Conservation (phyloP, 768 basidiomycete species). For the Scleroderma citrinum region DNA sequence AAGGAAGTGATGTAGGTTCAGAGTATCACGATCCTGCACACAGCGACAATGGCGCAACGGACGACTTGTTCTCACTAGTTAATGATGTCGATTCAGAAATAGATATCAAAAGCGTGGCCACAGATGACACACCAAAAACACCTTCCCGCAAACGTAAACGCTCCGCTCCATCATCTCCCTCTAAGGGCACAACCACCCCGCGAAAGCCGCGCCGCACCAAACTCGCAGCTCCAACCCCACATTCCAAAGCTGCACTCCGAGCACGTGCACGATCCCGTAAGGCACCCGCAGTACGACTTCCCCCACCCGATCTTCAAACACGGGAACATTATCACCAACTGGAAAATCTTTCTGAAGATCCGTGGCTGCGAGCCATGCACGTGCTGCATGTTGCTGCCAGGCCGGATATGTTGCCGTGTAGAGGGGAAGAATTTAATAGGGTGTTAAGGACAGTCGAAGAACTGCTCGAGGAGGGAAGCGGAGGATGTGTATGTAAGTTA, state of each 20-base stretch:
- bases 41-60: constrained; percentile 12
- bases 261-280: constrained; percentile 35
- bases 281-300: constrained; percentile 28
- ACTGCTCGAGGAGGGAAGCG: constrained; percentile 85
- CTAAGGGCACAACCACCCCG: constrained; percentile 25
- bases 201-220: constrained; percentile 33
- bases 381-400: constrained; percentile 89
- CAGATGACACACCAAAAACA: constrained; percentile 38
- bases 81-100: constrained; percentile 16
- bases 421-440: constrained; percentile 77
- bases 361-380: constrained; percentile 86
- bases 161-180: constrained; percentile 17
- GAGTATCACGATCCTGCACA: constrained; percentile 14
- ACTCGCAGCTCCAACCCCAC: constrained; percentile 63
- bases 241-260: constrained; percentile 63
- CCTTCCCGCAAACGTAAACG: constrained; percentile 52
- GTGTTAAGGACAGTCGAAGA: constrained; percentile 77
- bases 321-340: constrained; percentile 34
- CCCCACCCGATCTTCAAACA: constrained; percentile 26
- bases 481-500: constrained; percentile 87
- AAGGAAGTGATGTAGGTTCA: constrained; percentile 19
- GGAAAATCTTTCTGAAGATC: constrained; percentile 59
- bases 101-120: constrained; percentile 20
- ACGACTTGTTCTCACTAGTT: constrained; percentile 14
- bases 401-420: constrained; percentile 84